Evolutionary conservation across 192 early-diverging fungal species (phyloP), one percentile per base, ranked within the genome.

Genomic region (Thoreauomyces humboldtii): DNA sequence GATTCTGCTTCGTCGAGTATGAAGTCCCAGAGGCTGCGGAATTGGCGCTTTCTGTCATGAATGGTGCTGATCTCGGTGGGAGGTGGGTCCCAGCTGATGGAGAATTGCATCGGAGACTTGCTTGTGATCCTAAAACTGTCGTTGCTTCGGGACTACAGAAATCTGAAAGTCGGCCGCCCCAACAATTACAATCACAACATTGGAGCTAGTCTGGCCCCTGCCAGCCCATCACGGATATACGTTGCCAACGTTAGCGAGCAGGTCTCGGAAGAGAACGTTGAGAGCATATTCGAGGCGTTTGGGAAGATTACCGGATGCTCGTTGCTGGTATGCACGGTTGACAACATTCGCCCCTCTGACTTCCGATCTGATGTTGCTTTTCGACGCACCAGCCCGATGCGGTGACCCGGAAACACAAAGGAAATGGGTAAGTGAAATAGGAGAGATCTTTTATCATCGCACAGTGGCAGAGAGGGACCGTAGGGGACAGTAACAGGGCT

Each of bases 1-100:
- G 89, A 33, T 96, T 88, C 69, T 92, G 91, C 66, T 96, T 96
- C 72, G 82, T 96, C 12, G 91, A 94, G 73, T 96, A 84, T 61
- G 88, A 93, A 38, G 82, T 89, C 25, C 91, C 91, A 0, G 93
- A 96, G 71, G 88, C 92, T 7, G 90, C 89, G 0, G 74, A 85
- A 38, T 57, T 96, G 71, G 93, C 92, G 2, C 73, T 94, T 34
- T 86, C 92, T 27, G 66, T 67, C 21, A 87, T 94, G 86, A 86
- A 93, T 60, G 89, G 91, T n/a, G 75, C 82, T 15, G 86, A 91
- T 47, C 77, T 96, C 36, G 91, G 89, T 35, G 92, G 91, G 31
- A 76, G 91, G 85, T 84, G 65, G 47, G 43, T 52, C 27, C 9
- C 22, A 7, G 15, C 24, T n/a, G n/a, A n/a, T n/a, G n/a, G n/a